phyloP scores from a whole-genome alignment of 257 asterid genomes.

The Marsdenia floribunda region DNA sequence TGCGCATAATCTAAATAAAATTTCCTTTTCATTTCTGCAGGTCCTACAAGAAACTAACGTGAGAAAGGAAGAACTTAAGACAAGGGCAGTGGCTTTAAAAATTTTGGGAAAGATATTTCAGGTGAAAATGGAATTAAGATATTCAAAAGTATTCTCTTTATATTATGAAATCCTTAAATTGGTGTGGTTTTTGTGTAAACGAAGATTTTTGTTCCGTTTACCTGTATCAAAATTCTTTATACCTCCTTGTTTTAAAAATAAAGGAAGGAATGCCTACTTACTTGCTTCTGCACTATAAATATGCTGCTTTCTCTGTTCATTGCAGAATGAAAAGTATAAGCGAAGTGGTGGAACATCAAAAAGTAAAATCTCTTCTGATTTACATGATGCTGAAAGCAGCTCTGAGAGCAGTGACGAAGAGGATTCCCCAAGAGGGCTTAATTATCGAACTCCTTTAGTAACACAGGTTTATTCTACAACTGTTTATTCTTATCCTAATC shows the following conservation, averaged over 20 bases:
- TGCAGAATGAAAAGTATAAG: conserved; percentile 46
- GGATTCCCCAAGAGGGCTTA: conserved; percentile 51
- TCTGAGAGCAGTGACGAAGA: conserved; percentile 83
- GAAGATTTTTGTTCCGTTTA: background rate
- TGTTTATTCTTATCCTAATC: background rate
- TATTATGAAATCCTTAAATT: background rate
- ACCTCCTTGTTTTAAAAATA: background rate
- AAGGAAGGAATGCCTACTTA: background rate
- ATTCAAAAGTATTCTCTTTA: background rate
- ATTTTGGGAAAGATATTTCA: conserved; percentile 67
- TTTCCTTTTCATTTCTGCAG: conserved; percentile 27
- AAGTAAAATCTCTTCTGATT: conserved; percentile 42
- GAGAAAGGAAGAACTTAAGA: conserved; percentile 65
- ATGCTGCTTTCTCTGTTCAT: background rate
- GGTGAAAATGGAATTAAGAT: conserved; percentile 22
- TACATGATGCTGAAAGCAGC: conserved; percentile 55
- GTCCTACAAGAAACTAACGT: conserved; percentile 63
- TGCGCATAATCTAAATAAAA: background rate
- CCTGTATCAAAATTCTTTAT: background rate
- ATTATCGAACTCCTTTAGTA: conserved; percentile 72
- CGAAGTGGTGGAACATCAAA: conserved; percentile 50
- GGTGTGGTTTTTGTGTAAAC: background rate
- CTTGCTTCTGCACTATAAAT: background rate
- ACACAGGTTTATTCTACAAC: conserved; percentile 52
- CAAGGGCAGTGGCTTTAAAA: conserved; percentile 63